Percentiles rank a stretch among this genome's conserved stretches.
phyloP scores from a whole-genome alignment of 164 flowering plant species.

The Chimonanthus salicifolius region DNA sequence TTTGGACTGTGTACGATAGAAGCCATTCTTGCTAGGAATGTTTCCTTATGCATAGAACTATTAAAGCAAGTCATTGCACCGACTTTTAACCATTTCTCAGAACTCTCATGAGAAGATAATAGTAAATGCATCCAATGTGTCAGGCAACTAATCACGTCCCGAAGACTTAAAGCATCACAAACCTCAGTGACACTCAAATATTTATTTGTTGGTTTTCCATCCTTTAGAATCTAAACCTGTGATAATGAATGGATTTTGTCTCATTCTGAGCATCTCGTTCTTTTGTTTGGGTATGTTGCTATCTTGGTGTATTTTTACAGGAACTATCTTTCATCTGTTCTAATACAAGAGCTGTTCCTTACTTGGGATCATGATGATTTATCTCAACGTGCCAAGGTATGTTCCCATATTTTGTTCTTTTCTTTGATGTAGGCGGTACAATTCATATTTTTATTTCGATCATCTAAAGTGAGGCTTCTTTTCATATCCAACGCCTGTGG shows the following conservation, averaged over 20 bases:
- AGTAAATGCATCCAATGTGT: no score
- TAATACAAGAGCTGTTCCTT: slow-evolving; percentile 93
- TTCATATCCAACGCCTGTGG: not conserved
- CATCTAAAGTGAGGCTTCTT: no score
- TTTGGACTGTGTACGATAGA: no score
- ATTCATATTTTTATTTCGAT: not conserved
- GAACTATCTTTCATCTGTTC: slow-evolving; percentile 94
- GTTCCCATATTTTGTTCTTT: slow-evolving; percentile 8
- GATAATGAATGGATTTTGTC: not conserved
- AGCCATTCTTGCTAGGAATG: no score
- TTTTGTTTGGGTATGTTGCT: not conserved
- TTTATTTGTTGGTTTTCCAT: not conserved
- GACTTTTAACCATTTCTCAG: no score
- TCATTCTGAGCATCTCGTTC: slow-evolving; percentile 1
- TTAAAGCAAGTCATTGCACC: no score
- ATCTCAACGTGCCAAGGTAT: slow-evolving; percentile 78
- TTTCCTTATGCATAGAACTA: no score
- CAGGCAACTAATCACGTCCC: no score
- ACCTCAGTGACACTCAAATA: no score
- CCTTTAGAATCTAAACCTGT: not conserved
- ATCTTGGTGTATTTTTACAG: slow-evolving; percentile 25
- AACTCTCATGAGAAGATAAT: no score
- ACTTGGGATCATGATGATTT: slow-evolving; percentile 98
- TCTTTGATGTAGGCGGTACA: not conserved
- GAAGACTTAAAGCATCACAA: no score